Evolutionary conservation across 202 grass and related monocot species (phyloP), one percentile per base, ranked within the genome.

Genomic region (Bolboschoenoplectus hybrid): DNA sequence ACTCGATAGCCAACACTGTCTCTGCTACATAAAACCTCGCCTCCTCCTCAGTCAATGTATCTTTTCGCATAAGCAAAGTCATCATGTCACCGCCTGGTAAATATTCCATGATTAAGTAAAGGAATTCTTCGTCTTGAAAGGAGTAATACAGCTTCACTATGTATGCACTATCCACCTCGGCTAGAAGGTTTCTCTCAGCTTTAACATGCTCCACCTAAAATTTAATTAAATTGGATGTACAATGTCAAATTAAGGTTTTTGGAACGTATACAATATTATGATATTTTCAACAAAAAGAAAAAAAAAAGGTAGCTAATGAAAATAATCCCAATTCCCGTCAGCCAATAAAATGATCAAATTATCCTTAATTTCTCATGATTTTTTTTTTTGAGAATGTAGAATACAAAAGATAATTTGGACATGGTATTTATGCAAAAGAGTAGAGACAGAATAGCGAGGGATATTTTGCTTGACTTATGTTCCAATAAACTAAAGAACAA

Each of bases 141-240:
- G 95, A 97, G 84, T 90, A 97, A 76, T 88, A 94, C 34, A 97
- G 95, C 85, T 94, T 97, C 60, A 97, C 95, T 87, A 97, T 97
- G 80, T 91, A 97, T 50, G 92, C 85, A 86, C 94, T 97, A 79
- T 97, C 94, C 83, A 97, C 94, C 85, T 97, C 95, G 43, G 92
- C 95, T 89, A 97, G 92, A 89, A 97, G 95, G 63, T 97, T 97
- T 87, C 95, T 93, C 94, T 97, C 94, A 14, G 94, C 94, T 94
- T 94, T 97, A 67, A 97, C 94, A 86, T 97, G 94, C 88, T 97
- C 95, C 57, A 97, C 95, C 95, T 97, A 50, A 63, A 86, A 93
- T 67, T 35, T 50, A 61, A 7, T n/a, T 38, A 82, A 57, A 61
- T 68, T 79, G 74, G 7, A 19, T 41, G 36, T 53, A 77, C 36